Evolutionary conservation across 148 eudicot genomes (phyloP), one percentile per base, ranked within the genome.

Genomic region (Heliosperma pusillum): DNA sequence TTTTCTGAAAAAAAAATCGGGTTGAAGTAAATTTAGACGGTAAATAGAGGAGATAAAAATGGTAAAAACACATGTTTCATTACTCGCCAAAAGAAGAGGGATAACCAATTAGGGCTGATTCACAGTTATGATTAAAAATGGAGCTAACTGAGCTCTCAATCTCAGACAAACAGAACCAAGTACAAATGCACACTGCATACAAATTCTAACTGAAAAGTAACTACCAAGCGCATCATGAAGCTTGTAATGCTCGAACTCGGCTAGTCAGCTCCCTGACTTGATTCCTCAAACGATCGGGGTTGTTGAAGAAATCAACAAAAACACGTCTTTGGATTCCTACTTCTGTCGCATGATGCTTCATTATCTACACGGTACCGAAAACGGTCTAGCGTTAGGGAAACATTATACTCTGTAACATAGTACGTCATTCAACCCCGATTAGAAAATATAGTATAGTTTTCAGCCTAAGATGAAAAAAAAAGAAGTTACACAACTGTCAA

Each of bases 221-320:
- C 71, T 11, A 19, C 16, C 16, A 10, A 40, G 17, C 17, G 19
- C 61, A 77, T 82, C 82, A 83, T 45, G 97, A 84, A 70, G 85
- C 90, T 81, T 93, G 98, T 78, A 88, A 74, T 30, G 91, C 97
- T 83, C 91, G 81, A 66, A 91, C 96, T 17, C 90, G 78, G 73
- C 89, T 85, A 57, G 93, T 84, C 60, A 94, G 85, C 76, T 91
- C 91, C 82, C 87, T 82, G 7, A 91, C 98, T 83, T 91, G 96
- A 77, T 80, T 89, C 78, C 85, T 86, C 81, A 95, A 74, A 33
- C 91, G 96, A 55, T 95, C 97, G 16, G 98, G 97, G 76, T 90
- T 84, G 81, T 93, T 86, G 83, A 95, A 95, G 80, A 95, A 95
- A 80, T 95, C 97, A 15, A 90, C 97, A 68, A 95, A 95, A 26